A percentile compares a stretch with the other conserved stretches of the same genome.
phyloP scores from a whole-genome alignment of 495 filamentous ascomycete genomes.

The Penicillium soppii region DNA sequence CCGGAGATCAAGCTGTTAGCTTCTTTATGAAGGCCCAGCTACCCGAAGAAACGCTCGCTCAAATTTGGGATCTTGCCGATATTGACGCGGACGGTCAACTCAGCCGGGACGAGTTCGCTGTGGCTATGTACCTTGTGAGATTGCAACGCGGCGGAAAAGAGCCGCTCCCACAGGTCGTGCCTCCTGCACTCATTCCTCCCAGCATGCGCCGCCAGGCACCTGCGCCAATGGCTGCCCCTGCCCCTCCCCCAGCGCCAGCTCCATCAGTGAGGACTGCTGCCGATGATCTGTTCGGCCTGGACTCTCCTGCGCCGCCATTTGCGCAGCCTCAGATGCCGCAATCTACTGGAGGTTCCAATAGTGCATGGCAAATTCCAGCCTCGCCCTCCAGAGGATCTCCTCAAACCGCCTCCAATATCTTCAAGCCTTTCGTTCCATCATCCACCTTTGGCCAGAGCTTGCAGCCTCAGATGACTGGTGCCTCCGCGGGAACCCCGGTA shows the following conservation, averaged over 20 bases:
- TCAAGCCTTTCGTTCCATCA: conserved; percentile 88
- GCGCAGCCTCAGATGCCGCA: conserved; percentile 61
- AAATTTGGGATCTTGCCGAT: conserved; percentile 96
- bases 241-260: conserved; percentile 49
- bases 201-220: conserved; percentile 73
- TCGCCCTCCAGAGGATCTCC: conserved; percentile 43
- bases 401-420: conserved; percentile 48
- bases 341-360: conserved; percentile 68
- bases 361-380: conserved; percentile 37
- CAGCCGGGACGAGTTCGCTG: conserved; percentile 87
- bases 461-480: conserved; percentile 74
- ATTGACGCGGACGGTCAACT: conserved; percentile 87
- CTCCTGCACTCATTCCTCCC: conserved; percentile 81
- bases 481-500: conserved; percentile 49
- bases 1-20: conserved; percentile 88
- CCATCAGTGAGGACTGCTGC: conserved; percentile 66
- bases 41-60: conserved; percentile 85
- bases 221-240: conserved; percentile 35
- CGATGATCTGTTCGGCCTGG: conserved; percentile 89
- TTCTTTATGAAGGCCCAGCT: conserved; percentile 93
- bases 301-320: conserved; percentile 55
- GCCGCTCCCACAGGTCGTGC: conserved; percentile 69
- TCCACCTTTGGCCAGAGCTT: conserved; percentile 87
- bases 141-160: conserved; percentile 76
- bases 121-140: conserved; percentile 95